A percentile compares a stretch with the other conserved stretches of the same genome.
phyloP scores from a whole-genome alignment of 371 early-diverging fungal species.

The Mortierella sp. region DNA sequence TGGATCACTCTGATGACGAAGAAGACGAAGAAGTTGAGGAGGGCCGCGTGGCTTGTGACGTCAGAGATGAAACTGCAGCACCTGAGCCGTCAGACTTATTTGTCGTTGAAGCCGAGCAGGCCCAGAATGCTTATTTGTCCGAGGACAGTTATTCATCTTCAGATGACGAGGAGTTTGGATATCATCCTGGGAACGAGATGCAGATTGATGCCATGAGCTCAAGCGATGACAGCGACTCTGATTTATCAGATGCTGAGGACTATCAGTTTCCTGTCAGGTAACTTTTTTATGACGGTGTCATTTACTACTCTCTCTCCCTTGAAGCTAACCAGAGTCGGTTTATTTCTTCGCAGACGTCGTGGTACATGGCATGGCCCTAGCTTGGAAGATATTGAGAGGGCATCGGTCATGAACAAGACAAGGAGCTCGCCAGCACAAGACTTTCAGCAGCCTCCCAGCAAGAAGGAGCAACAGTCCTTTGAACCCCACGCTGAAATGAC shows the following conservation, averaged over 20 bases:
- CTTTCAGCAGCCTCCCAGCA: background rate
- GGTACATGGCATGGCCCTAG: slow-evolving; percentile 55
- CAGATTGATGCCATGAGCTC: slow-evolving; percentile 54
- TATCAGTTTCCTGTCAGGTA: slow-evolving; percentile 44
- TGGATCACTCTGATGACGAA: slow-evolving; percentile 51
- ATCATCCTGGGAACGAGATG: slow-evolving; percentile 42
- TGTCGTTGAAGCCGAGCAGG: slow-evolving; percentile 42
- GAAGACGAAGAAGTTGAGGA: slow-evolving; percentile 44
- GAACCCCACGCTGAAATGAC: background rate
- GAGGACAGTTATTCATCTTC: slow-evolving; percentile 51
- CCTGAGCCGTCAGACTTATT: slow-evolving; percentile 29
- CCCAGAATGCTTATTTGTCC: slow-evolving; percentile 27
- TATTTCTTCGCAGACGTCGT: slow-evolving; percentile 51
- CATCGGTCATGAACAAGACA: slow-evolving; percentile 14
- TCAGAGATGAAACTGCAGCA: slow-evolving; percentile 6
- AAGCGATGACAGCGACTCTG: slow-evolving; percentile 54
- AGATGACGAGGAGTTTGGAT: slow-evolving; percentile 48
- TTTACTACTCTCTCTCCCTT: no score
- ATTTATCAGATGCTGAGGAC: slow-evolving; percentile 50
- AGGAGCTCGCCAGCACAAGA: slow-evolving; percentile 3
- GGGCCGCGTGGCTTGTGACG: slow-evolving; percentile 5
- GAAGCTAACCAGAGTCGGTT: no score
- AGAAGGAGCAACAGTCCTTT: background rate
- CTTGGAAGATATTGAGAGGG: slow-evolving; percentile 39
- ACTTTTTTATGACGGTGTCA: no score